Base-by-base conservation (phyloP, 2,329 filamentous ascomycete species). In the Exophiala xenobiotica region DNA sequence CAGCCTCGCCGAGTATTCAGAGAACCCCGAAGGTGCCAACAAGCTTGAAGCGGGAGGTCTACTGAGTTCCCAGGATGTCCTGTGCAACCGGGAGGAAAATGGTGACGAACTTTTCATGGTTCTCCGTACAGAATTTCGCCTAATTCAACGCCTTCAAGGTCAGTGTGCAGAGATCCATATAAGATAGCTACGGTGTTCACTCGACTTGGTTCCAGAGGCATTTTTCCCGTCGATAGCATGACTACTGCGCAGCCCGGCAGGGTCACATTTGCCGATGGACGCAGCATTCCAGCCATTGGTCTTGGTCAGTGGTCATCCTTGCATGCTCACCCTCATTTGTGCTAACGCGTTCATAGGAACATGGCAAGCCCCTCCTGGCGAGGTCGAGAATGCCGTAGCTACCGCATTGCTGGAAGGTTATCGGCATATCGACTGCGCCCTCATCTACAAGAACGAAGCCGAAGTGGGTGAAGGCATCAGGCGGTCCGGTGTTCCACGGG, bases 381-480 rank as follows among this genome's bases (percentile, higher is more conserved):
- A 49, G 55, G 49, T 44, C 27, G 41, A 44, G 16, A 26, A 48
- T 11, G 75, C 75, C 29, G 74, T 76, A 52, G 66, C 66, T 9
- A 73, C 75, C 64, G 77, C 78, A 12, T 69, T 80, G 39, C 63
- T 70, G 47, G 68, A 66, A 41, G 78, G 78, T 33, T 80, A 79
- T 65, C 69, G 77, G 49, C 77, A 79, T 65, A 67, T 80, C 19
- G 78, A 80, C 63, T 78, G 76, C 59, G 78, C 78, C 38, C 78
- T 75, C 71, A 75, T 72, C 65, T 80, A 79, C 60, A 42, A 42
- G 38, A 91, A 95, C 68, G 90, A 95, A 71, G 79, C 86, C 41
- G 88, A 92, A 68, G 89, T 95, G 7, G 90, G 90, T 58, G 74
- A 84, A 65, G 90, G 87, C 7, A 78, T 95, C 47, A 82, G 82